Evolutionary conservation across 768 basidiomycete genomes (phyloP), one percentile per base, ranked within the genome.

Genomic region (Galerina sulciceps): DNA sequence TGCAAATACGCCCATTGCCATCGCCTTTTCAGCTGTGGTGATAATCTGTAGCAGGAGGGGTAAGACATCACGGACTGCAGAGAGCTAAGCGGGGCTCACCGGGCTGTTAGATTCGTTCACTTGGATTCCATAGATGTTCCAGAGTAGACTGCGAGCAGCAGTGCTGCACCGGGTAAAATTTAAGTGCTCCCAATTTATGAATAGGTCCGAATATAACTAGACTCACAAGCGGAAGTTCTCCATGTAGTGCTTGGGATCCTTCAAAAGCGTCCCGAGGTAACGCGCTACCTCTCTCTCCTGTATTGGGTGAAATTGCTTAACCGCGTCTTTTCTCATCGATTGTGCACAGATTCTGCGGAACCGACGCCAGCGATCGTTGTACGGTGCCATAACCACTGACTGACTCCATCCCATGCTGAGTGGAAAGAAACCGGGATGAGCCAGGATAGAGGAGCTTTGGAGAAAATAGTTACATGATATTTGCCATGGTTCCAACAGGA

Each of bases 171-270:
- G 41, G 38, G 43, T 45, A 51, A 48, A 20, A 31, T 11, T 10
- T 40, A 6, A 26, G 20, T 26, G 26, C 23, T 37, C 54, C n/a
- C 13, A 31, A 4, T n/a, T 17, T 26, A 35, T 43, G 35, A 38
- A 42, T 9, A 22, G 22, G 31, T n/a, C 37, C 9, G 40, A 22
- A 40, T 17, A 37, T 23, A n/a, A 17, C 34, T 26, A 20, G 0
- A 65, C 70, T 18, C 52, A 75, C 75, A 68, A 66, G 6, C 65
- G 65, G 48, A 71, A 64, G 42, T 71, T 65, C n/a, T 62, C 61
- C 61, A 70, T 59, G 54, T 68, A 64, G 18, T 68, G 62, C 6
- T 63, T 48, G 4, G 73, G 71, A 10, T 65, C 51, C 4, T 62
- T 46, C 35, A 69, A 31, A 22, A 73, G 36, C 1, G 57, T 50